phyloP scores from a whole-genome alignment of 768 basidiomycete genomes.

The Cyclocybe aegerita region DNA sequence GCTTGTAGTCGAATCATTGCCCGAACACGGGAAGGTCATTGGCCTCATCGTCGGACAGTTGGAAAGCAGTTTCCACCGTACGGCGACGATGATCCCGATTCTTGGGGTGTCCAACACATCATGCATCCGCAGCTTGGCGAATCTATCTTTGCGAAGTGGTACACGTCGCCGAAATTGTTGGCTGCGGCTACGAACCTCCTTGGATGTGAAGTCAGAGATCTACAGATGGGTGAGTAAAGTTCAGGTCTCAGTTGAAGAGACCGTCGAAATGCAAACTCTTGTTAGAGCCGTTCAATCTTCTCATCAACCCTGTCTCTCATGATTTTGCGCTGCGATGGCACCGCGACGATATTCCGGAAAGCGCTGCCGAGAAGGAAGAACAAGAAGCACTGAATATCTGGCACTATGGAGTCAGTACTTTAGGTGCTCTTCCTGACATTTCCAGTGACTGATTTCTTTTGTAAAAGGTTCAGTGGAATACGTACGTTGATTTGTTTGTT shows the following conservation, averaged over 20 bases:
- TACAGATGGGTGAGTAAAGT: slow-evolving; percentile 67
- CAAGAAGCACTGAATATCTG: slow-evolving; percentile 51
- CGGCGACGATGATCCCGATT: slow-evolving; percentile 56
- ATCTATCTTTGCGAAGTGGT: slow-evolving; percentile 63
- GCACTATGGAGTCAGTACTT: slow-evolving; percentile 61
- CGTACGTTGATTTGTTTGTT: slow-evolving; percentile 40
- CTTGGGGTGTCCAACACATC: slow-evolving; percentile 80
- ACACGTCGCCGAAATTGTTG: slow-evolving; percentile 53
- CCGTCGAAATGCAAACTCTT: not conserved
- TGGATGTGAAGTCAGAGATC: slow-evolving; percentile 51
- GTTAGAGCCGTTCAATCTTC: slow-evolving; percentile 71
- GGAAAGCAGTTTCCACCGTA: slow-evolving; percentile 82
- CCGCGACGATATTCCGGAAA: slow-evolving; percentile 68
- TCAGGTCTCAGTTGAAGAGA: too few species aligned
- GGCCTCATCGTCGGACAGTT: slow-evolving; percentile 68
- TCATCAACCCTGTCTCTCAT: slow-evolving; percentile 65
- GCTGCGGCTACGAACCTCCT: slow-evolving; percentile 45
- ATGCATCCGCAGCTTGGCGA: slow-evolving; percentile 77
- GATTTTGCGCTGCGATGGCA: slow-evolving; percentile 80
- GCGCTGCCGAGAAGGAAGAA: slow-evolving; percentile 62
- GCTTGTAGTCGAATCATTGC: slow-evolving; percentile 53
- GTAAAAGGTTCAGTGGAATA: slow-evolving; percentile 76
- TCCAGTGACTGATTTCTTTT: not conserved
- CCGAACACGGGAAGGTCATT: slow-evolving; percentile 57
- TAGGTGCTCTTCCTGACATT: not conserved